Conservation (phyloP, 306 rosid genomes). For the Dicorynia guianensis region DNA sequence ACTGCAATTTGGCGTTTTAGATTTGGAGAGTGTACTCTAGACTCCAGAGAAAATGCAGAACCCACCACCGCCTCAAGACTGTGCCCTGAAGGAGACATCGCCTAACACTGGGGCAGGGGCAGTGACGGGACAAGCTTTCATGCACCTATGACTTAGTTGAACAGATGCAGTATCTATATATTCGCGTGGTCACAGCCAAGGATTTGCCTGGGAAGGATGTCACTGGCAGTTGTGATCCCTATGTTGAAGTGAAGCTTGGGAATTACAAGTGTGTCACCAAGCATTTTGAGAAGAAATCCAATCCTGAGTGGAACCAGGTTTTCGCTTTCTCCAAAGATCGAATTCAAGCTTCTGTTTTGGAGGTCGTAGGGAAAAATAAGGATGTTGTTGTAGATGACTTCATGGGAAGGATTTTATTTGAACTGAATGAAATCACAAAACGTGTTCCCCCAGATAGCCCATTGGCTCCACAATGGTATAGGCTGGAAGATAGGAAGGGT, state of each 20-base stretch:
- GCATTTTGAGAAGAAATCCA: slow-evolving; percentile 83
- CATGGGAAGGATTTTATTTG: slow-evolving; percentile 74
- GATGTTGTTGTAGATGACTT: slow-evolving; percentile 80
- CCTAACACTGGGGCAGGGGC: slow-evolving; percentile 87
- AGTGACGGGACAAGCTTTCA: slow-evolving; percentile 73
- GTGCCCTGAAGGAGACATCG: slow-evolving; percentile 79
- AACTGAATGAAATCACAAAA: slow-evolving; percentile 75
- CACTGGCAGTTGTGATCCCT: slow-evolving; percentile 88
- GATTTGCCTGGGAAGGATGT: slow-evolving; percentile 87
- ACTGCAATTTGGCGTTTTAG: too few relatives aligned
- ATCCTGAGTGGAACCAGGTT: slow-evolving; percentile 84
- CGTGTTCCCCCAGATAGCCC: slow-evolving; percentile 92
- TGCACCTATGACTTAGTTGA: slow-evolving; percentile 91
- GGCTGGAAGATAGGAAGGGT: slow-evolving; percentile 72
- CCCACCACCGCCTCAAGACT: slow-evolving; percentile 70
- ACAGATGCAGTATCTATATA: slow-evolving; percentile 90
- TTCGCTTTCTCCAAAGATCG: slow-evolving; percentile 89
- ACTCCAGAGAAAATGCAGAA: slow-evolving; percentile 68
- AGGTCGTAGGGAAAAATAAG: slow-evolving; percentile 81
- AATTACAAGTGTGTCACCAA: slow-evolving; percentile 79
- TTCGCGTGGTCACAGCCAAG: slow-evolving; percentile 84
- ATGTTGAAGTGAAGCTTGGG: slow-evolving; percentile 89
- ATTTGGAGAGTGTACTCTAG: slow-evolving; percentile 14
- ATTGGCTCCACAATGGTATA: slow-evolving; percentile 92
- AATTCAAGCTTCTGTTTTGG: slow-evolving; percentile 83